Base-by-base conservation (phyloP, 73 alveolate genomes). In the Paraurostyla sp. region DNA sequence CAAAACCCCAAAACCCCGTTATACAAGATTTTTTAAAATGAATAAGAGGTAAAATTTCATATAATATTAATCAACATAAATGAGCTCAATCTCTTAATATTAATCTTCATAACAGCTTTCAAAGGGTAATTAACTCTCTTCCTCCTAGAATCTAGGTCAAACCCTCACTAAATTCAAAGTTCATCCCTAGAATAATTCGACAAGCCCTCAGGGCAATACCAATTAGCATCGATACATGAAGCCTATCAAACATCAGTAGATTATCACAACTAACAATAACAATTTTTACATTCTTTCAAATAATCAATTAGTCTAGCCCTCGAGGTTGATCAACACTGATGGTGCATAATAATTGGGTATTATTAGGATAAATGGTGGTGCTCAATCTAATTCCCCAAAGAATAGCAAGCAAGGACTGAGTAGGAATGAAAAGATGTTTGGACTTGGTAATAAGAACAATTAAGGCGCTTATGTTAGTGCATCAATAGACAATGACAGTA, bases 1-100 rank as follows among this genome's bases (percentile, higher is more conserved):
- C 71, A 54, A 54, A 54, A 54, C 71, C 71, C 71, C 71, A 54
- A 54, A 54, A 54, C 71, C 71, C 71, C 71, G 11, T 54, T 7
- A 11, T 54, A n/a, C 36, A 54, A 13, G 22, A 54, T 15, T 54
- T 22, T 54, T 11, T 54, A 60, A 27, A 13, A 60, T 22, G 22
- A 60, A 65, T 13, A 65, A 4, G 38, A 65, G 22, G 23, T 38
- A 33, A 38, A 38, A 40, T 38, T 65, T 65, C 13, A 65, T 18
- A 18, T 33, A 56, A 35, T 65, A 38, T 33, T 42, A 65, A 2
- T 35, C 15, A n/a, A 27, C 23, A 9, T 6, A 6, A 20, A 4
- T 4, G 23, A 15, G 27, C 48, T 4, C 7, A 15, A 65, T 18
- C 40, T 3, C 0, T 6, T 35, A 38, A 65, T 33, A 13, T 11